Evolutionary conservation across 352 stramenopile species (phyloP).

Genomic region (Peronosclerospora sorghi): DNA sequence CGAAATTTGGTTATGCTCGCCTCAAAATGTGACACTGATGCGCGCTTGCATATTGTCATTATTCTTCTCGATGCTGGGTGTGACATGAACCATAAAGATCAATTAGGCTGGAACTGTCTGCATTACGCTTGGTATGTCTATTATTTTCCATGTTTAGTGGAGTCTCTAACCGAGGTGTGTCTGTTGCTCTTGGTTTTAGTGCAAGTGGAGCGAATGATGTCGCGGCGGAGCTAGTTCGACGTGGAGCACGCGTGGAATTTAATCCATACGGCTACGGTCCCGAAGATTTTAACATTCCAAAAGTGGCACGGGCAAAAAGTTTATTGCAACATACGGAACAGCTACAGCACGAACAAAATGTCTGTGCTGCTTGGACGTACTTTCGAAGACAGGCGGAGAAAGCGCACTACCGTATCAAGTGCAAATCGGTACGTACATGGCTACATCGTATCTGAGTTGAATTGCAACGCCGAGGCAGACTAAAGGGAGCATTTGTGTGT

Average conservation of each 20-base stretch:
- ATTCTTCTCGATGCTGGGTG: slow-evolving; percentile 77
- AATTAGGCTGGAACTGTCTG: slow-evolving; percentile 75
- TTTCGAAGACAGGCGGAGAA: slow-evolving; percentile 66
- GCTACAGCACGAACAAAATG: slow-evolving; percentile 72
- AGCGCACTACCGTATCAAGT: slow-evolving; percentile 58
- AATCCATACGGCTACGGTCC: slow-evolving; percentile 81
- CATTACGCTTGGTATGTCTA: slow-evolving; percentile 72
- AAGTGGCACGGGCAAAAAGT: slow-evolving; percentile 70
- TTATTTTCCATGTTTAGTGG: not conserved
- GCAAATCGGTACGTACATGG: slow-evolving; percentile 39
- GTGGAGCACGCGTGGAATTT: slow-evolving; percentile 56
- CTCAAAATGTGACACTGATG: slow-evolving; percentile 72
- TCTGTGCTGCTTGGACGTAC: slow-evolving; percentile 63
- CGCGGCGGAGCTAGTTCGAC: slow-evolving; percentile 59
- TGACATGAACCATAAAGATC: slow-evolving; percentile 78
- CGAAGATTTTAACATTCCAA: slow-evolving; percentile 77
- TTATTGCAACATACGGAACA: slow-evolving; percentile 81
- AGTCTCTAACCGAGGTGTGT: slow-evolving; percentile 2
- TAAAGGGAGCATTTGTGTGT: not conserved
- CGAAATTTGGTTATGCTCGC: slow-evolving; percentile 82
- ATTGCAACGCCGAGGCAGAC: not conserved
- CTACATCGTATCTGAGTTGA: slow-evolving; percentile 1
- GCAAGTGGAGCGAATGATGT: slow-evolving; percentile 64
- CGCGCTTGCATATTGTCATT: slow-evolving; percentile 68
- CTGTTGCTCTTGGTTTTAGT: slow-evolving; percentile 19